These are phyloP conservation scores for Botrytis squamosa DNA, from an alignment of 2,329 filamentous ascomycete species.

Conservation along the genomic window DNA sequence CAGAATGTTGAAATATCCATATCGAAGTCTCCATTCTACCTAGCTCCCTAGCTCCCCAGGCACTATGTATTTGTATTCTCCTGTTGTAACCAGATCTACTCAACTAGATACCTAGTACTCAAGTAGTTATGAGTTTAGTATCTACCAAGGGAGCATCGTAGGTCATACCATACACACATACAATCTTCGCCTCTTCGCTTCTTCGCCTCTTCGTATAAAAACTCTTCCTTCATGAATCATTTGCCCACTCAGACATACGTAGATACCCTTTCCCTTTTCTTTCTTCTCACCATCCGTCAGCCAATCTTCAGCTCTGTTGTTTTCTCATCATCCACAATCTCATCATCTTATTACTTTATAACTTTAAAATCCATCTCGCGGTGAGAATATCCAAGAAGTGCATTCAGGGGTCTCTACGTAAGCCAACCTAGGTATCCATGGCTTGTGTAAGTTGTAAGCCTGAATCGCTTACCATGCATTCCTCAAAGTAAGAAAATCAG, in stretches of 20 bases:
- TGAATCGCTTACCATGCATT: constrained; percentile 11
- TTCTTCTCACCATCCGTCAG: background rate
- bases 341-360: background rate
- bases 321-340: background rate
- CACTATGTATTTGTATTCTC: background rate
- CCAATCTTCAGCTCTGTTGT: background rate
- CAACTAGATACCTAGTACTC: background rate
- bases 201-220: background rate
- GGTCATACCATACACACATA: background rate
- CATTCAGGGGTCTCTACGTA: background rate
- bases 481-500: constrained; percentile 15
- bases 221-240: background rate
- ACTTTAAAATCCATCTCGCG: background rate
- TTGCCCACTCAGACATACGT: background rate
- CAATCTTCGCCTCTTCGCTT: background rate
- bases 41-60: too few relatives aligned
- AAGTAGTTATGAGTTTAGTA: background rate
- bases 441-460: background rate
- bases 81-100: background rate
- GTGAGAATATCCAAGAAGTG: background rate
- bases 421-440: background rate
- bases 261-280: background rate
- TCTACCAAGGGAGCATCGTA: background rate
- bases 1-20: background rate
- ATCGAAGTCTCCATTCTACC: background rate